Evolutionary conservation across 257 asterid genomes (phyloP).

Genomic region (Scutellaria minor): DNA sequence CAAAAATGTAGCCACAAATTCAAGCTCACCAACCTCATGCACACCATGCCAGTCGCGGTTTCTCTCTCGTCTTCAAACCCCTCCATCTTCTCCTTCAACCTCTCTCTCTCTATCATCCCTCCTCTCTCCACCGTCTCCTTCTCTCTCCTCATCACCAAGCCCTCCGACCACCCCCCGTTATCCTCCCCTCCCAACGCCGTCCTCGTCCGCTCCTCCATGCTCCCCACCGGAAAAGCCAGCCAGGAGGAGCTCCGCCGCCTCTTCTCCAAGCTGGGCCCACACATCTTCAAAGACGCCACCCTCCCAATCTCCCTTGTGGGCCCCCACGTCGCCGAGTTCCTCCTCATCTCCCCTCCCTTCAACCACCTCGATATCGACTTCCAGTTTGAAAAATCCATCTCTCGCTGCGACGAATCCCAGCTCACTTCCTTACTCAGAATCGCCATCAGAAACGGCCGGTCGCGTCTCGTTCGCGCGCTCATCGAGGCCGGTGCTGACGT

Average conservation of each 20-base stretch:
- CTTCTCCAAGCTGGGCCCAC: slow-evolving; percentile 65
- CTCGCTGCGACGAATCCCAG: slow-evolving; percentile 53
- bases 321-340: slow-evolving; percentile 58
- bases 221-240: slow-evolving; percentile 78
- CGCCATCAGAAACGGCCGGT: slow-evolving; percentile 52
- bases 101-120: slow-evolving; percentile 55
- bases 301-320: slow-evolving; percentile 64
- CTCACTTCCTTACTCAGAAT: slow-evolving; percentile 50
- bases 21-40: slow-evolving; percentile 73
- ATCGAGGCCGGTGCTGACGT: slow-evolving; percentile 73
- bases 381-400: slow-evolving; percentile 52
- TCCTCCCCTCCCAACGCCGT: slow-evolving; percentile 51
- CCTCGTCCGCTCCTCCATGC: slow-evolving; percentile 66
- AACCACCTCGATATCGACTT: slow-evolving; percentile 42
- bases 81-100: slow-evolving; percentile 52
- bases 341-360: slow-evolving; percentile 41
- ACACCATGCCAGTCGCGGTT: slow-evolving; percentile 85
- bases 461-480: slow-evolving; percentile 44
- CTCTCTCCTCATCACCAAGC: slow-evolving; percentile 44
- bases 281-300: slow-evolving; percentile 71
- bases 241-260: slow-evolving; percentile 64
- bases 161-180: slow-evolving; percentile 59
- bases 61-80: slow-evolving; percentile 65
- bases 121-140: slow-evolving; percentile 65
- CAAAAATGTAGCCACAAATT: slow-evolving; percentile 58